These are phyloP conservation scores for Zychaea mexicana DNA, from an alignment of 371 early-diverging fungal genomes.

Conservation along the genomic window DNA sequence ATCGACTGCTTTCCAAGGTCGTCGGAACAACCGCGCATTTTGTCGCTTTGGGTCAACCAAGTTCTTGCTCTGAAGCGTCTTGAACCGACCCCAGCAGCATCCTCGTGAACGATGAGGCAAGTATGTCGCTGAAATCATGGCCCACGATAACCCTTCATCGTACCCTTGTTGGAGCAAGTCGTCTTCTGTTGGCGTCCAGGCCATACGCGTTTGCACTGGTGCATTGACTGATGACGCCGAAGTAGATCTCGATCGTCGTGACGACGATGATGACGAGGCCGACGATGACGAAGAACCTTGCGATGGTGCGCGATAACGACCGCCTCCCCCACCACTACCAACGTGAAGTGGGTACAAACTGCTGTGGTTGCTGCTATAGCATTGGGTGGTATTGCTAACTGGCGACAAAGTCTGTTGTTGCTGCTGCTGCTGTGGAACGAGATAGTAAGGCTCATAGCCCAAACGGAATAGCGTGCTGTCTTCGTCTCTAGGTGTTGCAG, in stretches of 20 bases:
- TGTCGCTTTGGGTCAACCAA: conserved; percentile 27
- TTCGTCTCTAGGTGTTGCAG: conserved; percentile 12
- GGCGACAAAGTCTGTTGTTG: too few species aligned
- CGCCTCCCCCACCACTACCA: not conserved
- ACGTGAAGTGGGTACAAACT: not conserved
- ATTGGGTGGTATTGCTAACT: not conserved
- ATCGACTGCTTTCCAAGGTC: conserved; percentile 39
- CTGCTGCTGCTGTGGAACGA: not conserved
- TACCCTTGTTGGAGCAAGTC: conserved; percentile 41
- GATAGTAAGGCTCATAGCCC: conserved; percentile 1
- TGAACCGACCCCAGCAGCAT: conserved; percentile 51
- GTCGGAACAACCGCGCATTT: conserved; percentile 27
- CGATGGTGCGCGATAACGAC: conserved; percentile 8
- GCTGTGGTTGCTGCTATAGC: not conserved
- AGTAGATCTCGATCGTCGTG: conserved; percentile 7
- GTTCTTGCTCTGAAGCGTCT: conserved; percentile 41
- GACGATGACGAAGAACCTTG: not conserved
- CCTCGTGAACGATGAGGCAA: conserved; percentile 48
- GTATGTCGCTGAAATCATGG: conserved; percentile 44
- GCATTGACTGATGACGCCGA: conserved; percentile 8
- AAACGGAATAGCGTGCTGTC: not conserved
- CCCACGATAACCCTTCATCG: conserved; percentile 46
- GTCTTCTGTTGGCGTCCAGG: conserved; percentile 48
- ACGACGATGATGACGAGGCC: not conserved
- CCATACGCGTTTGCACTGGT: conserved; percentile 21